Conservation (phyloP, 495 filamentous ascomycete species). For the Annulohypoxylon maeteangense region DNA sequence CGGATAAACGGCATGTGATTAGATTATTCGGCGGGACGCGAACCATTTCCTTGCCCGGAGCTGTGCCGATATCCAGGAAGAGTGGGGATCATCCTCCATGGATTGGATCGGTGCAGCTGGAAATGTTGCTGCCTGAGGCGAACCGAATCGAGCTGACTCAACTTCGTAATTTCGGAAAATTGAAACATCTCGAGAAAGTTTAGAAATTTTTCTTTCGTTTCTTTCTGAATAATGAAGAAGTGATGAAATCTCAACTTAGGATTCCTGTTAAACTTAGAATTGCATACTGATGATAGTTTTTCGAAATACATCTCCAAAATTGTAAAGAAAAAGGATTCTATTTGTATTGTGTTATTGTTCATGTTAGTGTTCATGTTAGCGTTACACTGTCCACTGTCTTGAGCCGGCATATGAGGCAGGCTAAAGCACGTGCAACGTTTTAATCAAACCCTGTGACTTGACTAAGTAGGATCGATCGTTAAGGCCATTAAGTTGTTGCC, state of each 20-base stretch:
- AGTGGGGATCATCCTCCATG: background rate
- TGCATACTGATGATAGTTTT: background rate
- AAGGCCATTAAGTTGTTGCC: background rate
- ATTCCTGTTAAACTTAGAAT: background rate
- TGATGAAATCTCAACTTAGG: background rate
- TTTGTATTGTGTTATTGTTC: too few relatives aligned
- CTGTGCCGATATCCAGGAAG: background rate
- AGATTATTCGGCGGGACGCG: slow-evolving; percentile 21
- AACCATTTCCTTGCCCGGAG: slow-evolving; percentile 19
- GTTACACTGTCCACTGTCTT: background rate
- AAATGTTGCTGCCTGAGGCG: slow-evolving; percentile 17
- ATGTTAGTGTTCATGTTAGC: too few relatives aligned
- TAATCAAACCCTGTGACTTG: background rate
- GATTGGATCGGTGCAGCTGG: background rate
- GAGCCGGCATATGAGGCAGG: background rate
- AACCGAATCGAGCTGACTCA: slow-evolving; percentile 5
- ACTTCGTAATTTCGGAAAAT: background rate
- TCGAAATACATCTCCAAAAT: too few relatives aligned
- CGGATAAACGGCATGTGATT: slow-evolving; percentile 17
- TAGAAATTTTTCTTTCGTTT: background rate
- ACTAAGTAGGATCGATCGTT: background rate
- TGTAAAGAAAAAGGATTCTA: too few relatives aligned
- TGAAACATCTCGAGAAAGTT: background rate
- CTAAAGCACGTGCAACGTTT: background rate
- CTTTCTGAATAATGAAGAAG: background rate